Base-by-base conservation (phyloP, 768 basidiomycete genomes). In the Wakefieldia striispora region DNA sequence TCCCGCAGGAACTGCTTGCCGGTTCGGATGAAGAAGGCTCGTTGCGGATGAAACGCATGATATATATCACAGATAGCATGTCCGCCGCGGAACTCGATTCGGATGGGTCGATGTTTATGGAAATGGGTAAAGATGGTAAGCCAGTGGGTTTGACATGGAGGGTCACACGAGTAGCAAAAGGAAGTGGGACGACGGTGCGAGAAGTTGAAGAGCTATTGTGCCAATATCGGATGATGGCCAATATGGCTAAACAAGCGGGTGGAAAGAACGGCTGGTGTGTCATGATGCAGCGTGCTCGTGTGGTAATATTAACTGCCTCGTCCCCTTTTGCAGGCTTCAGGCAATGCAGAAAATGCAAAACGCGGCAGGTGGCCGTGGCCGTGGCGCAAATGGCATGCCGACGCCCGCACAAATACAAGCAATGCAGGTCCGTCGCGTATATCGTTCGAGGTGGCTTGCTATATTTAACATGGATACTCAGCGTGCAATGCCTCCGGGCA, bases 51-150 rank as follows among this genome's bases (percentile, higher is more conserved):
- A 97, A 97, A 71, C 86, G 95, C 51, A 92, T 99, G 89, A 91
- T 97, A 60, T 98, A 88, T 72, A 98, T 99, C 62, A 97, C 93
- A 11, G 97, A 99, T 68, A 92, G 91, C 62, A 99, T 99, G 97
- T 91, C 91, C 42, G 83, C 89, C 31, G 70, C 71, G 47, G 97
- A 99, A 69, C 81, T 99, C 45, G 93, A 99, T 71, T 95, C 92
- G 6, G 97, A 99, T 65, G 97, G 97, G 4, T 75, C 85, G 34
- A 79, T 84, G 24, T 99, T 99, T 71, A 87, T 95, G 84, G 86
- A 89, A 60, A 71, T 75, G 53, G 84, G 80, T 19, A 90, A 88
- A 67, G 88, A 92, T 58, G 86, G 88, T 14, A 92, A 90, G 64
- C 89, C 91, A 4, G 72, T 77, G 7, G 88, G 83, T n/a, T 72